Evolutionary conservation across 768 basidiomycete genomes (phyloP).

Genomic region (Kwoniella mangroviensis): DNA sequence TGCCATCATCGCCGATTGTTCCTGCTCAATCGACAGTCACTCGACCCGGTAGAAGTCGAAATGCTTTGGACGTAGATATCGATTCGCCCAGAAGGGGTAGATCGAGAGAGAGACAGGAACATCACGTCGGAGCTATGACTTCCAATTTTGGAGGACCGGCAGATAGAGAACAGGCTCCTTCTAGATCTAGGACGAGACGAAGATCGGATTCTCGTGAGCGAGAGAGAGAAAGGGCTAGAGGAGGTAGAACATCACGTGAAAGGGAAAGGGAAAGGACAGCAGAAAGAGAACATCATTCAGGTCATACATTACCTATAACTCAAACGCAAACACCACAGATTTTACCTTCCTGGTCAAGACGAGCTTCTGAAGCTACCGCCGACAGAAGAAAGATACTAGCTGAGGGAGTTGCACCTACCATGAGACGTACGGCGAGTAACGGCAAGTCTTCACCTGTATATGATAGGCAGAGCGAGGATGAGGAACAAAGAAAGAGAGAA

Average conservation of each 20-base stretch:
- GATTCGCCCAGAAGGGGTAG: slow-evolving; percentile 36
- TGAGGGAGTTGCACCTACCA: slow-evolving; percentile 15
- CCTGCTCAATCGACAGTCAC: slow-evolving; percentile 10
- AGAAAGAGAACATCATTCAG: background rate
- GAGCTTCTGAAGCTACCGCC: slow-evolving; percentile 20
- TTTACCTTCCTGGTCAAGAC: slow-evolving; percentile 36
- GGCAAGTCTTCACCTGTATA: slow-evolving; percentile 17
- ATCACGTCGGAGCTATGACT: slow-evolving; percentile 17
- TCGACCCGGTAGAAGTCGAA: slow-evolving; percentile 14
- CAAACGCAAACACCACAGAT: slow-evolving; percentile 30
- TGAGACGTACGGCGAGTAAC: slow-evolving; percentile 18
- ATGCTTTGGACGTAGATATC: slow-evolving; percentile 9
- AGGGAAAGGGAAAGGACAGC: slow-evolving; percentile 13
- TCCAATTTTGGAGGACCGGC: slow-evolving; percentile 28
- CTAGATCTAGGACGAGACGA: slow-evolving; percentile 36
- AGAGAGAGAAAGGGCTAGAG: slow-evolving; percentile 17
- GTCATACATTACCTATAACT: background rate
- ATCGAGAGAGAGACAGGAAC: slow-evolving; percentile 37
- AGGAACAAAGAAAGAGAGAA: slow-evolving; percentile 20
- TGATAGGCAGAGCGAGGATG: slow-evolving; percentile 11
- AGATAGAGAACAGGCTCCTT: slow-evolving; percentile 43
- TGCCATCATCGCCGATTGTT: slow-evolving; percentile 16
- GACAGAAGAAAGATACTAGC: slow-evolving; percentile 10
- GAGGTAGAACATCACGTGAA: slow-evolving; percentile 5
- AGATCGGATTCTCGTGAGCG: slow-evolving; percentile 31